A percentile compares a stretch with the other conserved stretches of the same genome.
Evolutionary conservation across 2,329 filamentous ascomycete species (phyloP).

Genomic region (Fusarium sp.): DNA sequence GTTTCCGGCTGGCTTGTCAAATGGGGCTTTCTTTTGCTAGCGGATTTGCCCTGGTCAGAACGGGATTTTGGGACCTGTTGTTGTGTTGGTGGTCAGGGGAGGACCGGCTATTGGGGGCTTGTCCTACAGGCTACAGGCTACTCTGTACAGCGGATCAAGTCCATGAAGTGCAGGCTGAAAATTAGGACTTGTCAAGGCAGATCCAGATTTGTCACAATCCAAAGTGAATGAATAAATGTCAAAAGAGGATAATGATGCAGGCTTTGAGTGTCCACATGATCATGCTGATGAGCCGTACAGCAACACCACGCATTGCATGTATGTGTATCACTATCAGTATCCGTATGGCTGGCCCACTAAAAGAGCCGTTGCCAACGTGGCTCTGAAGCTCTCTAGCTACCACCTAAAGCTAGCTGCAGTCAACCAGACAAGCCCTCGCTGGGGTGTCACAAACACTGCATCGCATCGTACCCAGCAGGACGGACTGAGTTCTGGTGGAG

Average conservation of each 20-base stretch:
- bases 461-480: conserved; percentile 9
- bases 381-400: conserved; percentile 11
- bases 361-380: conserved; percentile 36
- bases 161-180: conserved; percentile 28
- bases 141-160: conserved; percentile 10
- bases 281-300: conserved; percentile 14
- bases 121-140: no score
- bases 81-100: conserved; percentile 14
- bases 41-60: conserved; percentile 13
- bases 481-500: conserved; percentile 10
- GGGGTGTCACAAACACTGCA: conserved; percentile 22
- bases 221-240: background rate
- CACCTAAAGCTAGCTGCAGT: conserved; percentile 6
- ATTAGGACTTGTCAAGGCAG: background rate
- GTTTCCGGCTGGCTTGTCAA: conserved; percentile 36
- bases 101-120: conserved; percentile 26
- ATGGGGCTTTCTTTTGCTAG: conserved; percentile 26
- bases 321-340: background rate
- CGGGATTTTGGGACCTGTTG: conserved; percentile 10
- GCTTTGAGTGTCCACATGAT: conserved; percentile 17
- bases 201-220: background rate
- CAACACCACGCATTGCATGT: background rate
- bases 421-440: conserved; percentile 18
- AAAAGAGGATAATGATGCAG: background rate
- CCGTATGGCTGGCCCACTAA: conserved; percentile 17